Base-by-base conservation (phyloP, 2,329 filamentous ascomycete genomes). In the Neonectria neomacrospora region DNA sequence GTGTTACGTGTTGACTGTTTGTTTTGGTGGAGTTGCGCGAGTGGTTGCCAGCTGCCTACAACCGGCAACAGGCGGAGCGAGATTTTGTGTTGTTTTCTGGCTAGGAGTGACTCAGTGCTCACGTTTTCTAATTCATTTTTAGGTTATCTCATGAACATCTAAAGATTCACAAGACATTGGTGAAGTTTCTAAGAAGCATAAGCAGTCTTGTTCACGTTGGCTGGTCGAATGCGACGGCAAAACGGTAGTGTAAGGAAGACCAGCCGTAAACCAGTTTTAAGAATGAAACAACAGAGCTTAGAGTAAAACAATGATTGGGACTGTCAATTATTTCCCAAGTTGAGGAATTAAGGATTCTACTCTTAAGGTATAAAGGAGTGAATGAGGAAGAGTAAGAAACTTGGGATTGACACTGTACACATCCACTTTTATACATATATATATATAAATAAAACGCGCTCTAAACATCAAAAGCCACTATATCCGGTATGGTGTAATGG, bases 401-500 rank as follows among this genome's bases (percentile, higher is more conserved):
- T 9, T 2, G 8, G 28, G 7, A 9, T 30, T 30, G 8, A 30
- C 28, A 6, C 6, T 30, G 28, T n/a, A n/a, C n/a, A n/a, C n/a
- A n/a, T n/a, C n/a, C n/a, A n/a, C n/a, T n/a, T n/a, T n/a, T n/a
- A n/a, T n/a, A n/a, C n/a, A n/a, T n/a, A n/a, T n/a, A n/a, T n/a
- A n/a, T n/a, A n/a, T n/a, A n/a, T n/a, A n/a, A n/a, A n/a, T n/a
- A n/a, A n/a, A n/a, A n/a, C 23, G 3, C 23, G 3, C 23, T 26
- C 23, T 26, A 26, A 26, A n/a, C n/a, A n/a, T n/a, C 23, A 37
- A 54, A 14, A 28, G 23, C 14, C 32, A 44, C 4, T 11, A 12
- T 10, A 39, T 57, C 54, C 54, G 54, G 54, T 57, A 57, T 57
- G 54, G 54, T 57, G 54, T 57, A 50, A 34, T 56, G 54, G 54